These are phyloP conservation scores for Lipomyces yamanashiensis DNA, from an alignment of 805 yeast species.

Conservation along the genomic window DNA sequence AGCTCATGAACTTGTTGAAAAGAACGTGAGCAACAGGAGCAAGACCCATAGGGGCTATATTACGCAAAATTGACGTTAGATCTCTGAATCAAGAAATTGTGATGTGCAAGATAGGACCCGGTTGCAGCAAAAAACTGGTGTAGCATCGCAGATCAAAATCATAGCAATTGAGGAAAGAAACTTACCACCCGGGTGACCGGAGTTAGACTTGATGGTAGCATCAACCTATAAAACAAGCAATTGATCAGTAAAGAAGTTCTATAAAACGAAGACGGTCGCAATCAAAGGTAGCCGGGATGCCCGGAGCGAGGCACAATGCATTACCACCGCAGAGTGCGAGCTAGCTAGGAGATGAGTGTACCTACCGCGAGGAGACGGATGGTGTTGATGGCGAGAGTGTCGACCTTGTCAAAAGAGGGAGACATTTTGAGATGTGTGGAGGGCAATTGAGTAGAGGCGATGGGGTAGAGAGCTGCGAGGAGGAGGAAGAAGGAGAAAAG, in stretches of 20 bases:
- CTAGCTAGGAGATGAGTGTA: slow-evolving; percentile 14
- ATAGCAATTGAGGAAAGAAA: neutral
- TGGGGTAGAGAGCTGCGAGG: neutral
- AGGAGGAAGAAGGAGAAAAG: neutral
- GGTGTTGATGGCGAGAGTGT: slow-evolving; percentile 78
- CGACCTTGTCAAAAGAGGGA: slow-evolving; percentile 57
- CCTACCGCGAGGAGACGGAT: slow-evolving; percentile 80
- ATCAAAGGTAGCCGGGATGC: neutral
- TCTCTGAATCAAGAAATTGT: neutral
- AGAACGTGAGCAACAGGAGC: slow-evolving; percentile 94
- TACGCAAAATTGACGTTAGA: slow-evolving; percentile 5
- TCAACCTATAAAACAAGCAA: slow-evolving; percentile 56
- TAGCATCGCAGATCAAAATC: too few relatives aligned
- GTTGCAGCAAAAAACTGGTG: neutral
- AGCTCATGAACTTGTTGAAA: slow-evolving; percentile 72
- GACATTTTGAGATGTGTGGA: slow-evolving; percentile 22
- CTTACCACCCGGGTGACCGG: slow-evolving; percentile 91
- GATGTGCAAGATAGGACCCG: neutral
- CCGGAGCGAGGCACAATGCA: neutral
- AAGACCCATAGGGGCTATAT: slow-evolving; percentile 91
- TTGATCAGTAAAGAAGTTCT: slow-evolving; percentile 10
- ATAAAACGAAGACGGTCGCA: neutral
- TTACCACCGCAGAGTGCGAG: neutral
- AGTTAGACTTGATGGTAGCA: slow-evolving; percentile 82
- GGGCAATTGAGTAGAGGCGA: slow-evolving; percentile 36